Base-by-base conservation (phyloP, 129 eudicot species). In the Escallonia rubra region DNA sequence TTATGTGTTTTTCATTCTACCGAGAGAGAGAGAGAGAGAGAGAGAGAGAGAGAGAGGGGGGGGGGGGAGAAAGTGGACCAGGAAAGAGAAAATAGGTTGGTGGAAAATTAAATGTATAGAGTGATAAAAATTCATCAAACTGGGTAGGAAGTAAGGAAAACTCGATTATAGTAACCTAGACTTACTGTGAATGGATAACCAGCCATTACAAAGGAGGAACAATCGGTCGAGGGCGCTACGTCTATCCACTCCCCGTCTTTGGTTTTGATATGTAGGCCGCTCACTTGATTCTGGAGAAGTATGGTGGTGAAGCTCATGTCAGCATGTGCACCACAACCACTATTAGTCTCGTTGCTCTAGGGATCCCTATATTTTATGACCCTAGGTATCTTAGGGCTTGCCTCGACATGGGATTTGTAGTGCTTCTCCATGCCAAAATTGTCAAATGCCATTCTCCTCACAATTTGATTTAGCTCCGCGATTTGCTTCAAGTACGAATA, bases 251-350 rank as follows among this genome's bases (percentile, higher is more conserved):
- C 62, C 2, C 64, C 78, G 8, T 72, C 74, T 61, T 78, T 78
- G 10, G 71, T 72, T 57, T 72, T 63, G 8, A 78, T 13, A 13
- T 67, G 65, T 8, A 72, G 56, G 8, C 82, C 78, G 55, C 62
- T 64, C 54, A 78, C 68, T 61, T 72, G 78, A 61, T 78, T 78
- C 72, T 78, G 82, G 3, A 72, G 82, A 46, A 78, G 50, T 41
- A 66, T 72, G 9, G 78, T 72, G 13, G 72, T 56, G 49, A 78
- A 59, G 58, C 70, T 78, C 54, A 63, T 78, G 64, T 78, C 82
- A 3, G 82, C 72, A 47, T 78, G 82, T 13, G 74, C 66, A 51
- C 40, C 66, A 47, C 72, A 42, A 6, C 70, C 78, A 68, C 66
- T 54, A 7, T 57, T 78, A 42, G 34, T 23, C 38, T 78, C 78